Percentiles rank a stretch among this genome's conserved stretches.
phyloP scores from a whole-genome alignment of 2,329 filamentous ascomycete genomes.

The Trichoderma cornu-damae region DNA sequence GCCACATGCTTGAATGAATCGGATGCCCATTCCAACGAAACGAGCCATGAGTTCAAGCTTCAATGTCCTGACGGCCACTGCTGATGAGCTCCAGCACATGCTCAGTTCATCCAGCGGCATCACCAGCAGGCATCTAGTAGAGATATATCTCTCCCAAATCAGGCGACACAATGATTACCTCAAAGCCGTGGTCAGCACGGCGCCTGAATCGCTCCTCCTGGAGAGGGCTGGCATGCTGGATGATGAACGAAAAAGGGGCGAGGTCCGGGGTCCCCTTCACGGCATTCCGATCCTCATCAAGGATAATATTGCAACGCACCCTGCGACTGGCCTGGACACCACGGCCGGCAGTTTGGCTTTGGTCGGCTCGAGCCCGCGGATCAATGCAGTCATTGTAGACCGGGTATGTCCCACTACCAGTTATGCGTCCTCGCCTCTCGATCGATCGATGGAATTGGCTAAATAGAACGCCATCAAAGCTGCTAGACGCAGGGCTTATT shows the following conservation, averaged over 20 bases:
- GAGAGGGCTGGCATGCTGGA: slow-evolving; percentile 18
- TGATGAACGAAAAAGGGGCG: slow-evolving; percentile 17
- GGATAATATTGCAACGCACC: slow-evolving; percentile 19
- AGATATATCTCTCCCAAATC: slow-evolving; percentile 20
- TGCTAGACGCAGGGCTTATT: not conserved
- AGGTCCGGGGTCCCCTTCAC: slow-evolving; percentile 20
- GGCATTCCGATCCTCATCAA: slow-evolving; percentile 23
- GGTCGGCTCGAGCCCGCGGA: slow-evolving; percentile 16
- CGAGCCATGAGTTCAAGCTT: not conserved
- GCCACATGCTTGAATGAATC: too few species aligned
- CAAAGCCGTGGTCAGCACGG: slow-evolving; percentile 19
- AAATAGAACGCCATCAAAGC: not conserved
- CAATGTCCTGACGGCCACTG: slow-evolving; percentile 4
- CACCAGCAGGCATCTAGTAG: slow-evolving; percentile 20
- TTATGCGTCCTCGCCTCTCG: fast-evolving
- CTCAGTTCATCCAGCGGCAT: not conserved
- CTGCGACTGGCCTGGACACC: slow-evolving; percentile 13
- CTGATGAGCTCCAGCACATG: not conserved
- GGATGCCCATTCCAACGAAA: too few species aligned
- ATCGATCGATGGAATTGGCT: not conserved
- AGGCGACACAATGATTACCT: slow-evolving; percentile 15
- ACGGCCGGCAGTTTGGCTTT: slow-evolving; percentile 21
- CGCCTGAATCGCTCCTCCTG: not conserved
- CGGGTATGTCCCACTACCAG: not conserved
- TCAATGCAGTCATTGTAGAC: slow-evolving; percentile 18